Percentiles rank a stretch among this genome's conserved stretches.
These are phyloP conservation scores for Ricinus communis DNA, from an alignment of 345 rosid genomes.

Conservation along the genomic window DNA sequence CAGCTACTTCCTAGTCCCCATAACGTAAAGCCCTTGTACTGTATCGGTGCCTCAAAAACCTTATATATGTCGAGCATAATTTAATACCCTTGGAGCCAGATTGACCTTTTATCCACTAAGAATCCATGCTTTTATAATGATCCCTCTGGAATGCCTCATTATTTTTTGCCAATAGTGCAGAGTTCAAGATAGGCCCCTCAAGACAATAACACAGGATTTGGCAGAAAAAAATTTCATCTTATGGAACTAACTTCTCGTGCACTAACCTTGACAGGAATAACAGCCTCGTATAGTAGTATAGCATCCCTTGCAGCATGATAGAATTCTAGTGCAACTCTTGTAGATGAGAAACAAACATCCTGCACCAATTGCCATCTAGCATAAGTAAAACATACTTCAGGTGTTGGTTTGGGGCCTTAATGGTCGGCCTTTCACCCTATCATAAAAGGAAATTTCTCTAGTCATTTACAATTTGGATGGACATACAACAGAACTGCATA, in stretches of 20 bases:
- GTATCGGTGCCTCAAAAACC: too few relatives aligned
- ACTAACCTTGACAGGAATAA: constrained; percentile 93
- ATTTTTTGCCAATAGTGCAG: too few relatives aligned
- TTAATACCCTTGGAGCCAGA: too few relatives aligned
- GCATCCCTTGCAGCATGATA: constrained; percentile 87
- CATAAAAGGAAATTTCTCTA: background rate
- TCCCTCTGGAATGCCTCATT: too few relatives aligned
- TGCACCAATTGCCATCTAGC: constrained; percentile 31
- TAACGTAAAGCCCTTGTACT: too few relatives aligned
- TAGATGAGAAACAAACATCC: constrained; percentile 87
- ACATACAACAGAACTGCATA: background rate
- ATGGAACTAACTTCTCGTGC: constrained; percentile 15
- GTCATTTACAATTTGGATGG: background rate
- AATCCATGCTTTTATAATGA: too few relatives aligned
- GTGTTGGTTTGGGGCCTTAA: background rate
- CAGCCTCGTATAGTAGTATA: constrained; percentile 83
- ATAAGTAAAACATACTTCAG: background rate
- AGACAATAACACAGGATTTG: too few relatives aligned
- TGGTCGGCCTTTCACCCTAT: background rate
- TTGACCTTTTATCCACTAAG: too few relatives aligned
- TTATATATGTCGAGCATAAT: too few relatives aligned
- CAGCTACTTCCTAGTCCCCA: too few relatives aligned
- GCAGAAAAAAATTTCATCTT: background rate
- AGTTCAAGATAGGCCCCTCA: too few relatives aligned
- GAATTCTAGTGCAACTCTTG: constrained; percentile 81